Percentiles rank a stretch among this genome's conserved stretches.
phyloP scores from a whole-genome alignment of 164 flowering plant species.

The Cinnamomum micranthum region DNA sequence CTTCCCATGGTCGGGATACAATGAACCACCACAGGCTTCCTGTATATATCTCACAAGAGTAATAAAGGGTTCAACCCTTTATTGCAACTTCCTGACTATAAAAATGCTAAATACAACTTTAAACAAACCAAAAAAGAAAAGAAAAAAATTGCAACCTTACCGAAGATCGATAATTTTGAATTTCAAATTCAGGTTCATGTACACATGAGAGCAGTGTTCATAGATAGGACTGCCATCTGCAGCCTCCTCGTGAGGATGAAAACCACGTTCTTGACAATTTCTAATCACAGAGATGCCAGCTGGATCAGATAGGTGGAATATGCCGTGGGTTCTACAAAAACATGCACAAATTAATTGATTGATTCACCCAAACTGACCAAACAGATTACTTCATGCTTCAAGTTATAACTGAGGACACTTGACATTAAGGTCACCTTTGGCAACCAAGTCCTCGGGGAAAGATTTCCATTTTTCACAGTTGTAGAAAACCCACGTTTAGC shows the following conservation, averaged over 20 bases:
- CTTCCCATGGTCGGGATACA: no score
- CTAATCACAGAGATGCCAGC: slow-evolving; percentile 77
- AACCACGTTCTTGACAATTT: slow-evolving; percentile 83
- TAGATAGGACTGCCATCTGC: slow-evolving; percentile 78
- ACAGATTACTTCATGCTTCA: background rate
- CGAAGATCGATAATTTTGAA: slow-evolving; percentile 85
- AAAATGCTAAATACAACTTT: background rate
- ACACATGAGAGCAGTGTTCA: slow-evolving; percentile 95
- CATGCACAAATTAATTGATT: background rate
- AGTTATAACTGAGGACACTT: background rate
- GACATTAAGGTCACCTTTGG: background rate
- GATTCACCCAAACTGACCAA: background rate
- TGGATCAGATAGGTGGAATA: slow-evolving; percentile 96
- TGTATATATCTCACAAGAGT: no score
- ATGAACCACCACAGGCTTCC: no score
- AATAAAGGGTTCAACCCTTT: background rate
- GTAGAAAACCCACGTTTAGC: no score
- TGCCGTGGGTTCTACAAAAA: slow-evolving; percentile 84
- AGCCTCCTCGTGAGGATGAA: slow-evolving; percentile 98
- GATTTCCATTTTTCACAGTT: no score
- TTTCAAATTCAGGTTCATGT: slow-evolving; percentile 61
- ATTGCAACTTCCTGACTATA: background rate
- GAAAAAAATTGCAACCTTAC: slow-evolving; percentile 15
- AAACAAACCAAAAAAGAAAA: no score
- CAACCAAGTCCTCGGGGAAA: no score